These are phyloP conservation scores for Cyanophora paradoxa DNA, from an alignment of 78 protist species.

Conservation along the genomic window DNA sequence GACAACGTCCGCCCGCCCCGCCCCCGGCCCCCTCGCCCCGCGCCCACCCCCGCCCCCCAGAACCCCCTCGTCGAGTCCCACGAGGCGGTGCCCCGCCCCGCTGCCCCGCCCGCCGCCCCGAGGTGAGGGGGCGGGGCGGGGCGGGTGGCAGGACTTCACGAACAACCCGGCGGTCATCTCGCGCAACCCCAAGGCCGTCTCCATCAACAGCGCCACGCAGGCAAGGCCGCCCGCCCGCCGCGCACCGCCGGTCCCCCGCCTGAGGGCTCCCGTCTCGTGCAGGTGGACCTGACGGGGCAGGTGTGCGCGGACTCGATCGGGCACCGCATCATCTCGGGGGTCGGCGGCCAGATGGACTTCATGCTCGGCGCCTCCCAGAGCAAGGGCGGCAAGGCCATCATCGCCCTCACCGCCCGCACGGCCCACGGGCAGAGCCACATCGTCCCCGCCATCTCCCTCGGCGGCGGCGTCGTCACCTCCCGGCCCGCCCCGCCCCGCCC, in stretches of 20 bases:
- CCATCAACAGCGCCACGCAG: constrained; percentile 48
- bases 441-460: no score
- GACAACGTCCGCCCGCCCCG: constrained; percentile 25
- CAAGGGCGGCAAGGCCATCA: constrained; percentile 39
- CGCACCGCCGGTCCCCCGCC: no score
- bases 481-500: no score
- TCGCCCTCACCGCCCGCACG: constrained; percentile 39
- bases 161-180: constrained; percentile 29
- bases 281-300: constrained; percentile 59
- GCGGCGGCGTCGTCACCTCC: no score
- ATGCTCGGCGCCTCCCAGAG: constrained; percentile 36
- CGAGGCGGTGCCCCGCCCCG: no score
- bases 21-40: no score
- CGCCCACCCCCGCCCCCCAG: no score
- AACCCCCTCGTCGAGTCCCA: constrained; percentile 9
- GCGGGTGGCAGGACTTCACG: background rate
- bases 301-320: constrained; percentile 41
- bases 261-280: no score
- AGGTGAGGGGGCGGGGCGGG: no score
- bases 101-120: no score
- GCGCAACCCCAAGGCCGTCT: constrained; percentile 3
- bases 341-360: constrained; percentile 52
- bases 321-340: constrained; percentile 21
- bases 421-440: background rate
- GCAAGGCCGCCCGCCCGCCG: no score